A percentile compares a stretch with the other conserved stretches of the same genome.
phyloP scores from a whole-genome alignment of 495 filamentous ascomycete genomes.

The Amorphotheca resinae region DNA sequence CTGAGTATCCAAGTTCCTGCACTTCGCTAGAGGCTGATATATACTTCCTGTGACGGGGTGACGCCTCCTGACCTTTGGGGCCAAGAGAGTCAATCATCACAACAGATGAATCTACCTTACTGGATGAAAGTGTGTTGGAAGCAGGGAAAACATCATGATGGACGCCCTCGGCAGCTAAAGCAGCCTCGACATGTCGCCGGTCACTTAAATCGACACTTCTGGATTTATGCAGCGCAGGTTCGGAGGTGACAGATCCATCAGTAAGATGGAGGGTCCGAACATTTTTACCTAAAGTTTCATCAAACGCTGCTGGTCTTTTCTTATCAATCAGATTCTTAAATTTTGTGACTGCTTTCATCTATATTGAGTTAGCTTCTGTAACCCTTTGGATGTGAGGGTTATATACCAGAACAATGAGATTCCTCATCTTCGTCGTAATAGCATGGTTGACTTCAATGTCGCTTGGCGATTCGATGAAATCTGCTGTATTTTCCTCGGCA shows the following conservation, averaged over 20 bases:
- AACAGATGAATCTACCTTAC: conserved; percentile 6
- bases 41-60: not conserved
- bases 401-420: conserved; percentile 73
- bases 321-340: conserved; percentile 55
- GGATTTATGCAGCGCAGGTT: conserved; percentile 30
- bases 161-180: conserved; percentile 37
- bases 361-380: conserved; percentile 5
- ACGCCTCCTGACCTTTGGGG: not conserved
- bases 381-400: not conserved
- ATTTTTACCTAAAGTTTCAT: conserved; percentile 44
- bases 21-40: conserved; percentile 28
- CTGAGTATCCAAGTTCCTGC: too few relatives aligned
- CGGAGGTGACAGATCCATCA: conserved; percentile 25
- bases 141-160: conserved; percentile 21
- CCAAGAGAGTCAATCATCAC: not conserved
- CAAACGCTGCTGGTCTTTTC: conserved; percentile 35
- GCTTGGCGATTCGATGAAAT: conserved; percentile 67
- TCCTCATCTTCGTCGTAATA: conserved; percentile 76
- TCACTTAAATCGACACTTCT: conserved; percentile 41
- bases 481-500: conserved; percentile 73
- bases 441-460: conserved; percentile 81
- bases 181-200: conserved; percentile 33
- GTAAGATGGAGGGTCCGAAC: conserved; percentile 46
- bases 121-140: too few relatives aligned
- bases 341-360: conserved; percentile 87